Evolutionary conservation across 2,329 filamentous ascomycete genomes (phyloP).

Genomic region (Claviceps humidiphila): DNA sequence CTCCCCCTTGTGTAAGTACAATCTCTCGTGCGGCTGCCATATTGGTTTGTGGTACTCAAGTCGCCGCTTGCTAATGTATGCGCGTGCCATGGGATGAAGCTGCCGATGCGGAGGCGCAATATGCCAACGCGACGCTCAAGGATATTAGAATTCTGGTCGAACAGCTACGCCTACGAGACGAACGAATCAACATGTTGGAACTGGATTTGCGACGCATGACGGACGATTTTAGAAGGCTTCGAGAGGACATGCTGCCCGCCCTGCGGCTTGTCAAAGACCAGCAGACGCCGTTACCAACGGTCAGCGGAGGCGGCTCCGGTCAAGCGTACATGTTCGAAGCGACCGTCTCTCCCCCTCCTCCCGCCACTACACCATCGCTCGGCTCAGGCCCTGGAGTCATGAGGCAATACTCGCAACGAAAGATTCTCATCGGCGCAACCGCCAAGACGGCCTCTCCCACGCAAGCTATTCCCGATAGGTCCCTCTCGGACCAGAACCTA

Average conservation of each 20-base stretch:
- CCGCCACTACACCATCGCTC: constrained; percentile 41
- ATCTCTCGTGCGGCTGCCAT: not conserved
- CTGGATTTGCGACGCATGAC: constrained; percentile 70
- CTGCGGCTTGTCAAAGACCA: constrained; percentile 85
- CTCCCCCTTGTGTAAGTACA: constrained; percentile 62
- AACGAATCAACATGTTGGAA: constrained; percentile 74
- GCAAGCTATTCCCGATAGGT: constrained; percentile 54
- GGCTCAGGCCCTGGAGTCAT: constrained; percentile 43
- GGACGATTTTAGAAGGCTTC: constrained; percentile 76
- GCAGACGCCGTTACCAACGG: constrained; percentile 66
- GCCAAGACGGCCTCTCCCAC: constrained; percentile 70
- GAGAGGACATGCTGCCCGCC: constrained; percentile 84
- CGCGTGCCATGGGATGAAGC: constrained; percentile 37
- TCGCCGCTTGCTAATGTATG: constrained; percentile 7
- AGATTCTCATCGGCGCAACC: constrained; percentile 55
- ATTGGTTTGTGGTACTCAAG: too few species aligned
- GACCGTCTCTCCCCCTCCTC: constrained; percentile 40
- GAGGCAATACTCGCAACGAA: constrained; percentile 63
- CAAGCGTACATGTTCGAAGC: constrained; percentile 39
- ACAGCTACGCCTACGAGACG: constrained; percentile 78
- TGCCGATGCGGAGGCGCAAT: constrained; percentile 75
- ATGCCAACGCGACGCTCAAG: constrained; percentile 78
- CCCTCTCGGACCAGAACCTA: constrained; percentile 48
- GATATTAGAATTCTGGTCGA: constrained; percentile 87
- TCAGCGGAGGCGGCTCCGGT: constrained; percentile 16